Evolutionary conservation across 2,329 filamentous ascomycete genomes (phyloP).

Genomic region (Ascochyta pisi): DNA sequence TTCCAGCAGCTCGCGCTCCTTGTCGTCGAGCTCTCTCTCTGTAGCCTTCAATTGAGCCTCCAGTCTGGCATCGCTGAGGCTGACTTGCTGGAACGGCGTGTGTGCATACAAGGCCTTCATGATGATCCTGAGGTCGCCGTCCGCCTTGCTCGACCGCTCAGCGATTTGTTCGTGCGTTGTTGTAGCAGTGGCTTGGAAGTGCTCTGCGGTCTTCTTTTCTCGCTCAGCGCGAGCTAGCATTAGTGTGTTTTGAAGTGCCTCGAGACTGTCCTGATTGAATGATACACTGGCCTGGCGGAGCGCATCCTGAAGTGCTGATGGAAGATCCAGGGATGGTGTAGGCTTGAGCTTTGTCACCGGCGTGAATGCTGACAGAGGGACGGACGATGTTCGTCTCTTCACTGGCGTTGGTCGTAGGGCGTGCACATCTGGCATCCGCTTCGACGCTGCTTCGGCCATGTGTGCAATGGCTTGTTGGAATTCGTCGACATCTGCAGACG

Average conservation of each 20-base stretch:
- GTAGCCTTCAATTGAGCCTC: slow-evolving; percentile 45
- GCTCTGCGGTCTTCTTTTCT: slow-evolving; percentile 42
- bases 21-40: slow-evolving; percentile 47
- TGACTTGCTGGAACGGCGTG: slow-evolving; percentile 39
- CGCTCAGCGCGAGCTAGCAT: slow-evolving; percentile 40
- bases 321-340: slow-evolving; percentile 35
- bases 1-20: slow-evolving; percentile 49
- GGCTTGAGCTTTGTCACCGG: slow-evolving; percentile 41
- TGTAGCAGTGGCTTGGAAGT: slow-evolving; percentile 42
- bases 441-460: slow-evolving; percentile 32
- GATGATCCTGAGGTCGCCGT: slow-evolving; percentile 48
- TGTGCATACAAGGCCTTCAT: slow-evolving; percentile 49
- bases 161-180: slow-evolving; percentile 44
- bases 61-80: slow-evolving; percentile 32
- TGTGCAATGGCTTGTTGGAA: slow-evolving; percentile 44
- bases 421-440: slow-evolving; percentile 32
- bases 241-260: slow-evolving; percentile 38
- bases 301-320: slow-evolving; percentile 43
- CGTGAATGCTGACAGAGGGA: slow-evolving; percentile 34
- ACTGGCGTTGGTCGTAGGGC: slow-evolving; percentile 23
- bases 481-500: slow-evolving; percentile 34
- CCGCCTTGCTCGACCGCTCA: slow-evolving; percentile 46
- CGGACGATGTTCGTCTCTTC: slow-evolving; percentile 33
- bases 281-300: slow-evolving; percentile 43
- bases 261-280: slow-evolving; percentile 37